Percentiles rank a stretch among this genome's conserved stretches.
phyloP scores from a whole-genome alignment of 23 red algal species.

The Porphyridium purpureum region DNA sequence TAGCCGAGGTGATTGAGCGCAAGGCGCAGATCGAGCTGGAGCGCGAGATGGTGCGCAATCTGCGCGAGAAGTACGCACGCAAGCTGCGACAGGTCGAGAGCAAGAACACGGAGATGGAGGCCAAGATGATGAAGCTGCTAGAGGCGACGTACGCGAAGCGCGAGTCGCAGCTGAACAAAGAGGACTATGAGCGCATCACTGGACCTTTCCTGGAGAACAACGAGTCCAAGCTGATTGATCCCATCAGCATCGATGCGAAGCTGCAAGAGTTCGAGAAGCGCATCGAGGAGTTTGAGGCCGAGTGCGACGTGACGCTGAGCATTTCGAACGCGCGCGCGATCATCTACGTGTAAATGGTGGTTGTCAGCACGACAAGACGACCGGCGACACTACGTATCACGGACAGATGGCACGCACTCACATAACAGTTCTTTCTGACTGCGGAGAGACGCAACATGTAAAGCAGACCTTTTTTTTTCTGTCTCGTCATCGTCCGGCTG shows the following conservation, averaged over 20 bases:
- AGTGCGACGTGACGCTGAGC: slow-evolving; percentile 20
- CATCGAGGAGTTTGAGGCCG: neutral
- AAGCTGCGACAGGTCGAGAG: slow-evolving; percentile 12
- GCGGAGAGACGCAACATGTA: too few relatives aligned
- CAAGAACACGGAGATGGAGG: slow-evolving; percentile 5
- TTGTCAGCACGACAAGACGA: too few relatives aligned
- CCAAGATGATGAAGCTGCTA: slow-evolving; percentile 3
- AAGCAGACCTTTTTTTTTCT: too few relatives aligned
- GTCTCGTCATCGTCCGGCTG: too few relatives aligned
- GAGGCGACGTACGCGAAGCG: slow-evolving; percentile 17
- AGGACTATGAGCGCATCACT: slow-evolving; percentile 20
- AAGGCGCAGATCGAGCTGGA: slow-evolving; percentile 7
- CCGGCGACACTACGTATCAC: too few relatives aligned
- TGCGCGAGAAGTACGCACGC: too few relatives aligned
- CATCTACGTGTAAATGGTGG: slow-evolving; percentile 12
- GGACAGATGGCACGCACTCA: too few relatives aligned
- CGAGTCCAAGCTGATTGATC: slow-evolving; percentile 8
- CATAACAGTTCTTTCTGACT: too few relatives aligned
- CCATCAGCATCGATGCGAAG: slow-evolving; percentile 2
- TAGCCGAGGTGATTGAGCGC: slow-evolving; percentile 28
- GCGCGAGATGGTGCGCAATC: neutral
- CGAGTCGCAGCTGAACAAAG: slow-evolving; percentile 14
- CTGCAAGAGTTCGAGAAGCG: slow-evolving; percentile 8
- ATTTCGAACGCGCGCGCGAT: slow-evolving; percentile 15
- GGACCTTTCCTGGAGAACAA: slow-evolving; percentile 15